phyloP scores from a whole-genome alignment of 768 basidiomycete species.

The Calocera cornea region DNA sequence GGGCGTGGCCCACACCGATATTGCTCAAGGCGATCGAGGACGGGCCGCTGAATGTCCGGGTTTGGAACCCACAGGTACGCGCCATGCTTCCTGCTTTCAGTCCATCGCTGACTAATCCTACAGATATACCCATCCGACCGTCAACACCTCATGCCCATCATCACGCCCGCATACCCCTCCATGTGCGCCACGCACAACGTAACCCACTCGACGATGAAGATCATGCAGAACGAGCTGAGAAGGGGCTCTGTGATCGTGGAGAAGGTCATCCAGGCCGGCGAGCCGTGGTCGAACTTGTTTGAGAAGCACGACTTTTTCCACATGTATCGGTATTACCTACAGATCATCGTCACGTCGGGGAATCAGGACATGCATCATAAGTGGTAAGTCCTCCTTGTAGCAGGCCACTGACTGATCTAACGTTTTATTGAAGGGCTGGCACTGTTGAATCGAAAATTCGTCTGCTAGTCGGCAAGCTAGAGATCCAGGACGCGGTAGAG shows the following conservation, averaged over 20 bases:
- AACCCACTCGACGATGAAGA: slow-evolving; percentile 84
- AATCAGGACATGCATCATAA: slow-evolving; percentile 76
- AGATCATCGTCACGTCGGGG: slow-evolving; percentile 85
- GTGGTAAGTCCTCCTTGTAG: slow-evolving; percentile 46
- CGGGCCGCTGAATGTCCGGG: slow-evolving; percentile 79
- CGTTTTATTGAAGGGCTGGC: slow-evolving; percentile 48
- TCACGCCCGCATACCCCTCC: slow-evolving; percentile 95
- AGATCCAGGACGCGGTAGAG: slow-evolving; percentile 82
- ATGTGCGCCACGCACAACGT: slow-evolving; percentile 99
- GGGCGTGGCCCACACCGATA: slow-evolving; percentile 99
- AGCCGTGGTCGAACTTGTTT: slow-evolving; percentile 88
- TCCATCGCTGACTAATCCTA: not conserved
- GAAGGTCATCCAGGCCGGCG: slow-evolving; percentile 70
- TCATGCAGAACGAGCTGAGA: slow-evolving; percentile 92
- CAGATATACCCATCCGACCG: slow-evolving; percentile 84
- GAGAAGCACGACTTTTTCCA: slow-evolving; percentile 92
- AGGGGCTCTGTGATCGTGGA: slow-evolving; percentile 91
- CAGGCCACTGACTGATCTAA: not conserved
- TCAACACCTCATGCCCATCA: slow-evolving; percentile 98
- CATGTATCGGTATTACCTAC: slow-evolving; percentile 90
- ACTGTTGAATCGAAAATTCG: slow-evolving; percentile 97
- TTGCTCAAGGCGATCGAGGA: slow-evolving; percentile 93
- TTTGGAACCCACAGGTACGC: slow-evolving; percentile 94
- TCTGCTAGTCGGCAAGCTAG: slow-evolving; percentile 94
- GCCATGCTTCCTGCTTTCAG: slow-evolving; percentile 8